Evolutionary conservation across 2,329 filamentous ascomycete species (phyloP), one percentile per base, ranked within the genome.

Genomic region (Thermoascus crustaceus): DNA sequence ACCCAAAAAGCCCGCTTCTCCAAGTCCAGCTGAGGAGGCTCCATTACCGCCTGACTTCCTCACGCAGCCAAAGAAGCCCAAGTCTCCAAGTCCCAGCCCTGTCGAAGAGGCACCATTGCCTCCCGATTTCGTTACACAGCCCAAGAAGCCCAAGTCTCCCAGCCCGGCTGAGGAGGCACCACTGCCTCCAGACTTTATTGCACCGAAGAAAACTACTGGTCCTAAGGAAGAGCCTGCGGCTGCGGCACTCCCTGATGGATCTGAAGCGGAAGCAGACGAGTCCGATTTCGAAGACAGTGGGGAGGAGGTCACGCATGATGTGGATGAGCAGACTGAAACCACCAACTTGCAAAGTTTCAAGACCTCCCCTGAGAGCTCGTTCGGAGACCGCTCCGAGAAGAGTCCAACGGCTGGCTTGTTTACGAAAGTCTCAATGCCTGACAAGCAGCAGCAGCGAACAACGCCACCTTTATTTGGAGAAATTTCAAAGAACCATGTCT

Each of bases 271-370:
- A 23, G 50, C 39, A 5, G 54, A 54, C 23, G 58, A 57, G 29
- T 61, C 63, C 4, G 64, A 66, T 20, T 68, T 68, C 43, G 60
- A 59, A 36, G 66, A 64, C 31, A 68, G 64, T 36, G 66, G 61
- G 7, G 61, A 68, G 36, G 67, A 69, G 22, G 53, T 67, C n/a
- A 61, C 61, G 1, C 57, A 63, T 25, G 63, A 67, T 17, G 39
- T 58, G n/a, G 52, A 52, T 20, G 50, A 55, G 23, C 37, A 39
- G 19, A 30, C 42, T 6, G 57, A 60, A 26, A 44, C 45, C 7
- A 51, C 46, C 8, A 51, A 52, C 5, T 47, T 52, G 4, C 50
- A 55, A 23, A 63, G 57, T 30, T 48, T 61, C 2, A 61, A 63
- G 37, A 57, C 55, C 7, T 66, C 64, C 1, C 60, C 60, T 0